Base-by-base conservation (phyloP, 2,329 filamentous ascomycete genomes). In the Ceratocystis alfenasii region DNA sequence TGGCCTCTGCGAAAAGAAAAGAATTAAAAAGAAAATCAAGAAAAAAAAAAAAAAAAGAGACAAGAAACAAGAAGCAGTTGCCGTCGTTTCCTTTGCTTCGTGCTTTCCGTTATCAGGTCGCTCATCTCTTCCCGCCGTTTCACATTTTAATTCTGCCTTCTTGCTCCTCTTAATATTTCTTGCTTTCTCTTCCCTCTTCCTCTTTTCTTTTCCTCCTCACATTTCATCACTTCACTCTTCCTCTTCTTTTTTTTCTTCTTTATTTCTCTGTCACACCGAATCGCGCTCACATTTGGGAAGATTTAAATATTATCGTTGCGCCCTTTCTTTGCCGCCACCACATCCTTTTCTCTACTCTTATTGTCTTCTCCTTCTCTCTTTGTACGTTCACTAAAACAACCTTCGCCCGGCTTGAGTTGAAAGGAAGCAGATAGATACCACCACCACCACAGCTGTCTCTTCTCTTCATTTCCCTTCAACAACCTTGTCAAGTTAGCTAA, bases 61-160 rank as follows among this genome's bases (percentile, higher is more conserved):
- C 33, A 59, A 59, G 53, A 59, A 41, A 45, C 48, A 12, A 53
- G 22, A 53, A 22, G 59, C 59, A 62, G 62, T 63, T 63, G 62
- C 46, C 50, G 50, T 53, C 28, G 46, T 28, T 62, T 15, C 22
- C 22, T n/a, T 28, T 62, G 62, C 46, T 55, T 50, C 62, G 62
- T 63, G 62, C 62, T 46, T 63, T 63, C 64, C 64, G 55, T 65
- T 65, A 65, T 65, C 55, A 65, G 64, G 55, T 45, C 25, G 55
- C 25, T 10, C 55, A 28, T 25, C 25, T 30, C 41, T 60, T 15
- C 55, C 33, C 8, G 45, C 36, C 44, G 64, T 65, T 66, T 66
- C 64, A 62, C 64, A 36, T 53, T 65, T 62, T 66, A 62, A 55
- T 30, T 66, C 48, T 66, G 45, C 60, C 46, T 36, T 53, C 44